Base-by-base conservation (phyloP, 75 land plant species). In the Larix kaempferi region DNA sequence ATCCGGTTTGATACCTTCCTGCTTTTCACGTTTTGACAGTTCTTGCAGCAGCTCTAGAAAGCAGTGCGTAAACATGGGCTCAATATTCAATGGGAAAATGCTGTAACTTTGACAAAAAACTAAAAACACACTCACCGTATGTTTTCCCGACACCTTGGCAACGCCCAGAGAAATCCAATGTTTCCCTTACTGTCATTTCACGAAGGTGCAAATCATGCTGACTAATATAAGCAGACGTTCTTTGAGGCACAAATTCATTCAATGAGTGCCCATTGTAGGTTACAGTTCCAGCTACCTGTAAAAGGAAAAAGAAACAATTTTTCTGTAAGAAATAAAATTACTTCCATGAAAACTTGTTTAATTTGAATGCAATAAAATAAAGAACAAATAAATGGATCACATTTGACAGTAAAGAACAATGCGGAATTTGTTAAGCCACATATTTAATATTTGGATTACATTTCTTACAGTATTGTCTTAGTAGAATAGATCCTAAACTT, bases 141-240 rank as follows among this genome's bases (percentile, higher is more conserved):
- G 77, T 71, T 33, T 74, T 29, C 3, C 82, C 86, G 13, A 86
- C 92, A 14, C 94, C 92, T 84, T 94, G 92, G 49, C 89, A 92
- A 57, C 91, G 84, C 16, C 90, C 94, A 44, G 92, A 87, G 82
- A 90, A 94, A 80, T 90, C 98, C 39, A 94, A 69, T 6, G 98
- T 94, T 80, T 94, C 98, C 64, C 94, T 78, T 17, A 94, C 98
- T 19, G 94, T 92, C 49, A 94, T 81, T 79, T 94, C 94, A 11
- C 85, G 87, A 71, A 90, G 81, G 72, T 94, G 98, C 78, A 82
- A 78, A 75, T 94, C 98, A 15, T 82, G 81, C 76, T 94, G 94
- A 77, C 94, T 84, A 16, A 89, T 86, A 74, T 94, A 94, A 56
- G 92, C 88, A 35, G 91, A 81, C 39, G 92, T 90, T 78, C 90